These are phyloP conservation scores for Wickerhamiella parazyma DNA, from an alignment of 805 yeast genomes.

Conservation along the genomic window DNA sequence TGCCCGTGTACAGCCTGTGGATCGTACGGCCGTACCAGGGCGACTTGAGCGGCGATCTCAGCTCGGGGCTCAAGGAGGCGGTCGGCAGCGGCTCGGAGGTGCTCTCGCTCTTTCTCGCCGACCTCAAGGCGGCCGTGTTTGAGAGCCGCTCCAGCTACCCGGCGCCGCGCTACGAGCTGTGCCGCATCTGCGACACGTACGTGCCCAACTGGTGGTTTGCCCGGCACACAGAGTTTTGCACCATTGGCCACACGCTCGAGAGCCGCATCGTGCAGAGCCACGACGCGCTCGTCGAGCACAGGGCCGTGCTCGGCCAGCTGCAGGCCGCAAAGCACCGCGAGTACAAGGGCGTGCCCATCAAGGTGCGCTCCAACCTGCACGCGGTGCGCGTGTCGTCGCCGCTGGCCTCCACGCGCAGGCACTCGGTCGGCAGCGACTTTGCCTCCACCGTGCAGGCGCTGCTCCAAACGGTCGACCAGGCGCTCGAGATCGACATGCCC, in stretches of 20 bases:
- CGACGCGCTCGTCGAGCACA: slow-evolving; percentile 64
- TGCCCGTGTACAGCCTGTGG: slow-evolving; percentile 65
- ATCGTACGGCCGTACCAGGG: slow-evolving; percentile 26
- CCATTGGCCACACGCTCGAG: slow-evolving; percentile 70
- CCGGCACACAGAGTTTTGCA: slow-evolving; percentile 74
- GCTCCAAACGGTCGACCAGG: slow-evolving; percentile 12
- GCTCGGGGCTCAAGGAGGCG: slow-evolving; percentile 38
- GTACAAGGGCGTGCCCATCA: slow-evolving; percentile 5
- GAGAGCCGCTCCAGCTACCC: slow-evolving; percentile 47
- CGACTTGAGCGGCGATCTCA: background rate
- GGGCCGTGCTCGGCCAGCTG: slow-evolving; percentile 30
- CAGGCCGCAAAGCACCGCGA: slow-evolving; percentile 14
- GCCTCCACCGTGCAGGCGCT: background rate
- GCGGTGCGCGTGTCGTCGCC: slow-evolving; percentile 20
- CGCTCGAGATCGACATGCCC: slow-evolving; percentile 18
- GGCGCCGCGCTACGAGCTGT: slow-evolving; percentile 66
- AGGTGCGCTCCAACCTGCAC: background rate
- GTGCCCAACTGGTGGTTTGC: slow-evolving; percentile 98
- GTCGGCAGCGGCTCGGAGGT: slow-evolving; percentile 85
- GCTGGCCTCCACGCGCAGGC: slow-evolving; percentile 13
- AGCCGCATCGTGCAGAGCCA: slow-evolving; percentile 64
- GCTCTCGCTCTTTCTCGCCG: slow-evolving; percentile 57
- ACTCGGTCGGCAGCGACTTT: background rate
- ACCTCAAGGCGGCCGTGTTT: slow-evolving; percentile 49
- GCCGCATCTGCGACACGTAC: slow-evolving; percentile 81